Conservation (phyloP, 352 stramenopile genomes). For the Phytophthora sp. region DNA sequence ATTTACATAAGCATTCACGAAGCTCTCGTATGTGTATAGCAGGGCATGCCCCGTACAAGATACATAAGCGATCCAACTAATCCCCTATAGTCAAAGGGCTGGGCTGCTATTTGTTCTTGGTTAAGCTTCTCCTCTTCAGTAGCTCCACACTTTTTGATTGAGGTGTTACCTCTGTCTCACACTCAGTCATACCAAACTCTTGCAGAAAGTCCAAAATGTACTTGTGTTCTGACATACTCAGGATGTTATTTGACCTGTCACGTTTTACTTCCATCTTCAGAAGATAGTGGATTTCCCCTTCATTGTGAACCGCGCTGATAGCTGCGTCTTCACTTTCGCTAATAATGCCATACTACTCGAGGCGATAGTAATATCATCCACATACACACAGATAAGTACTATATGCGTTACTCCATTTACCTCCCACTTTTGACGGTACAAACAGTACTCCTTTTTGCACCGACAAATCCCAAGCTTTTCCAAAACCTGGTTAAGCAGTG, state of each 20-base stretch:
- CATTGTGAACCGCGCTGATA: conserved; percentile 2
- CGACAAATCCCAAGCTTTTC: conserved; percentile 5
- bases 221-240: conserved; percentile 11
- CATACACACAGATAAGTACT: too few relatives aligned
- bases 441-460: conserved; percentile 9
- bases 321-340: neutral
- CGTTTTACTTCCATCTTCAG: conserved; percentile 1
- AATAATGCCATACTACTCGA: conserved; percentile 1
- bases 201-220: conserved; percentile 12
- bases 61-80: conserved; percentile 3
- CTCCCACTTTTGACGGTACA: conserved; percentile 10
- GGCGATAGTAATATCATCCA: too few relatives aligned
- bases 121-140: neutral
- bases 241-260: conserved; percentile 4
- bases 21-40: conserved; percentile 16
- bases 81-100: conserved; percentile 10
- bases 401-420: too few relatives aligned
- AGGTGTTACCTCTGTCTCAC: neutral
- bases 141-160: too few relatives aligned
- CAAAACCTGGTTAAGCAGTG: conserved; percentile 6
- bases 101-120: conserved; percentile 6
- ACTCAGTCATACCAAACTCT: conserved; percentile 9
- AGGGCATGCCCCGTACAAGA: too few relatives aligned
- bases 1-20: conserved; percentile 18
- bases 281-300: conserved; percentile 5